These are phyloP conservation scores for Monosporascus cannonballus DNA, from an alignment of 2,329 filamentous ascomycete genomes.

Conservation along the genomic window DNA sequence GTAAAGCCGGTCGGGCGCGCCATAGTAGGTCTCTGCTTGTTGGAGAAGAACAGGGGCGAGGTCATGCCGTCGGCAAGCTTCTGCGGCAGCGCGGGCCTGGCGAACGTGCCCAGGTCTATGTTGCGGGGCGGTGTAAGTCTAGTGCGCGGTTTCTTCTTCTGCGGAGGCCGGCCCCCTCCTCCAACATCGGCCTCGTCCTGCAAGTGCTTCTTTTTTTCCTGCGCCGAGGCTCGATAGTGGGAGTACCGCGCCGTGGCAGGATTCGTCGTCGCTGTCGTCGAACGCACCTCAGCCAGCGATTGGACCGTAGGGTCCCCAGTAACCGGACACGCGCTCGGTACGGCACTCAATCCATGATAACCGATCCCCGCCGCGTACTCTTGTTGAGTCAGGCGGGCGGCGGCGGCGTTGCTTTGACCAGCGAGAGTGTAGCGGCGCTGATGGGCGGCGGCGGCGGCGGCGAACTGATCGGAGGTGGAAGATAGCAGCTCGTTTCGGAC, in stretches of 20 bases:
- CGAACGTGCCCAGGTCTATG: slow-evolving; percentile 35
- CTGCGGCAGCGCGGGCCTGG: slow-evolving; percentile 18
- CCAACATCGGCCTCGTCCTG: slow-evolving; percentile 14
- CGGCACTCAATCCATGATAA: slow-evolving; percentile 25
- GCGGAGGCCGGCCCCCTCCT: slow-evolving; percentile 16
- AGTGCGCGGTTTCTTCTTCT: slow-evolving; percentile 44
- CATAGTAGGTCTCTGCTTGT: slow-evolving; percentile 31
- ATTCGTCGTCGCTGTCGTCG: slow-evolving; percentile 7
- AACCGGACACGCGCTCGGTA: slow-evolving; percentile 11
- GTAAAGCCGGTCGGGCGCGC: slow-evolving; percentile 32
- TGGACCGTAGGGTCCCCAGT: slow-evolving; percentile 10
- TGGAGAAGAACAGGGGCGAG: slow-evolving; percentile 49
- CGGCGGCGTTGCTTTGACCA: slow-evolving; percentile 16
- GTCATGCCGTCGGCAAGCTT: slow-evolving; percentile 32
- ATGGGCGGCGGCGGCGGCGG: slow-evolving; percentile 15
- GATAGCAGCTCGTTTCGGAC: slow-evolving; percentile 14
- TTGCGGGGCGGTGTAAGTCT: slow-evolving; percentile 39
- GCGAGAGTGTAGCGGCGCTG: slow-evolving; percentile 15
- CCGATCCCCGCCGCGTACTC: slow-evolving; percentile 20
- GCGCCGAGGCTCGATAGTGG: slow-evolving; percentile 8
- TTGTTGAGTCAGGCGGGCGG: slow-evolving; percentile 15
- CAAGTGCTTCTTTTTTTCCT: slow-evolving; percentile 17
- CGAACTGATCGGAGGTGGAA: slow-evolving; percentile 12
- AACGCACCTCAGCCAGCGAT: slow-evolving; percentile 9
- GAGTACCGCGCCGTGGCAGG: slow-evolving; percentile 10